Evolutionary conservation across 1,284 basidiomycete species (phyloP), one percentile per base, ranked within the genome.

Genomic region (Cryptococcus sp.): DNA sequence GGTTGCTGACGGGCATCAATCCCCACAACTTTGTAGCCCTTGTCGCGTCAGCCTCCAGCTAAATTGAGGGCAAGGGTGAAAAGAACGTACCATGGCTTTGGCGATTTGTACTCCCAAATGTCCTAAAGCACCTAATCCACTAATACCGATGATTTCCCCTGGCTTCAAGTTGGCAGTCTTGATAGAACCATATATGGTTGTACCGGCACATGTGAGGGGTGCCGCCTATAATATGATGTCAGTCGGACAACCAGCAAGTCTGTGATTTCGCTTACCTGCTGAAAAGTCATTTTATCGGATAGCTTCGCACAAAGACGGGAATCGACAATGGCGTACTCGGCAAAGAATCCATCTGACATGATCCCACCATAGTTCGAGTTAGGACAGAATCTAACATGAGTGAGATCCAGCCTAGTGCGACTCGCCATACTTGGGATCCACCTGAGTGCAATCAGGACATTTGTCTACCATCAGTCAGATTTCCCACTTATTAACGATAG

Each of bases 31-130:
- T 55, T 59, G 25, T 57, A 46, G 7, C 60, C 60, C 60, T 62
- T 32, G 11, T 19, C 13, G 16, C 22, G 2, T 24, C 7, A 19
- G 42, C 23, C 5, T 22, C 21, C 7, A 43, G 2, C 14, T 18
- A 3, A 47, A 31, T 11, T 37, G 16, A 4, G 14, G n/a, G 16
- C 16, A 22, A 7, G 4, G 5, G 18, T 7, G 18, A 14, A 16
- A 2, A 22, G 37, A 22, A 49, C 62, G 40, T 32, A 66, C 64
- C 55, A 61, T 46, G 10, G 61, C 64, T 40, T 64, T 66, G 16
- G 59, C 62, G 48, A 66, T 59, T 36, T 66, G 64, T 19, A 61
- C 59, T 14, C 64, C 64, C 5, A 66, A 48, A 37, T 54, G 52
- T 1, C 64, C 64, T 5, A 66, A 45, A 1, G 62, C 61, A 4